Conservation (phyloP, 495 filamentous ascomycete species). For the Talaromyces ruber region DNA sequence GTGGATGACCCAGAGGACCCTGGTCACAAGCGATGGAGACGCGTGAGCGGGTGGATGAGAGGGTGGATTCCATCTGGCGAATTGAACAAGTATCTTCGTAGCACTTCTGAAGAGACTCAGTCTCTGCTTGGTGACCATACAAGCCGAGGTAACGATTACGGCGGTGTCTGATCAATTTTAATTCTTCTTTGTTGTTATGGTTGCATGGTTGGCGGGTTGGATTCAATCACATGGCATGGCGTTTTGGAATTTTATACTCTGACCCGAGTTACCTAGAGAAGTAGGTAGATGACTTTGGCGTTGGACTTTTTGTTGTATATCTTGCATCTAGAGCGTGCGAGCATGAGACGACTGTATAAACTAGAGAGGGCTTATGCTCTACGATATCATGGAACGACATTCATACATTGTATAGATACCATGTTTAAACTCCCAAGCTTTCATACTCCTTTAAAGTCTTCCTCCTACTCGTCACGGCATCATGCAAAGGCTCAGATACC, state of each 20-base stretch:
- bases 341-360: neutral
- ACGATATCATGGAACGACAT: neutral
- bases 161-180: neutral
- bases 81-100: neutral
- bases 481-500: too few relatives aligned
- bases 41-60: conserved; percentile 59
- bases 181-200: neutral
- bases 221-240: neutral
- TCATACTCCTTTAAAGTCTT: neutral
- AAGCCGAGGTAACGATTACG: neutral
- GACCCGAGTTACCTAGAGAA: neutral
- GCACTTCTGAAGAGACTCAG: conserved; percentile 1
- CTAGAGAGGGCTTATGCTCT: neutral
- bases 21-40: conserved; percentile 40
- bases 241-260: neutral
- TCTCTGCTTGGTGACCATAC: neutral
- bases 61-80: conserved; percentile 50
- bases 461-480: neutral
- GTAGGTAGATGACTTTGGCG: neutral
- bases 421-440: neutral
- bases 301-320: neutral
- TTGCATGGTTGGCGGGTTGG: neutral
- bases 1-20: conserved; percentile 24
- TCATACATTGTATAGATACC: neutral
- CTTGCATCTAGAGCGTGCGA: neutral